phyloP scores from a whole-genome alignment of 2,329 filamentous ascomycete species.

The Bipolaris sorokiniana region DNA sequence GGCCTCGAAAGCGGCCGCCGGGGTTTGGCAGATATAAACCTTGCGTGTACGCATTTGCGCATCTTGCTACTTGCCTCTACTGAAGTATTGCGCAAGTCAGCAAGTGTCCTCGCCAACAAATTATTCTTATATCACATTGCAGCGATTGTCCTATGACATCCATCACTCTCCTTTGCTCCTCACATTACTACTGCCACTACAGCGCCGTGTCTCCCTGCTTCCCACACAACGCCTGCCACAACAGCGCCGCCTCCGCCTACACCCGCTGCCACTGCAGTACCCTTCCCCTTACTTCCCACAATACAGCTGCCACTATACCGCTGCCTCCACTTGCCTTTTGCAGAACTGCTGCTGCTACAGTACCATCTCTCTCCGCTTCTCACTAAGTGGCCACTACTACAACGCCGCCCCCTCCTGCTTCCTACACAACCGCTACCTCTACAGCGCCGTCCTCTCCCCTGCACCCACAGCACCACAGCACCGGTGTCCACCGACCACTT shows the following conservation, averaged over 20 bases:
- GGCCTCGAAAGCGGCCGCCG: neutral
- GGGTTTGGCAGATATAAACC: conserved; percentile 7
- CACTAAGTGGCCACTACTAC: neutral
- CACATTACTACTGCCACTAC: conserved; percentile 7
- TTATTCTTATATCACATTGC: neutral
- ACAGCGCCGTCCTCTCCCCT: neutral
- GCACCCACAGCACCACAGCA: neutral
- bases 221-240: conserved; percentile 1
- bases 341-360: no score
- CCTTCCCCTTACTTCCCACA: conserved; percentile 15
- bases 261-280: neutral
- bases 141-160: neutral
- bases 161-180: neutral
- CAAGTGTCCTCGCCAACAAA: conserved; percentile 1
- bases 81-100: conserved; percentile 7
- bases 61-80: conserved; percentile 6
- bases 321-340: neutral
- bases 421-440: conserved; percentile 7
- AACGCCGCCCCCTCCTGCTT: neutral
- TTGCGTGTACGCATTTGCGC: conserved; percentile 11
- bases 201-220: no score
- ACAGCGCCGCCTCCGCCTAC: conserved; percentile 9
- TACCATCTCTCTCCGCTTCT: no score
- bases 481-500: neutral
- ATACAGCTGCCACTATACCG: conserved; percentile 7